These are phyloP conservation scores for Yamadazyma diospyri DNA, from an alignment of 1,139 yeast species.

Conservation along the genomic window DNA sequence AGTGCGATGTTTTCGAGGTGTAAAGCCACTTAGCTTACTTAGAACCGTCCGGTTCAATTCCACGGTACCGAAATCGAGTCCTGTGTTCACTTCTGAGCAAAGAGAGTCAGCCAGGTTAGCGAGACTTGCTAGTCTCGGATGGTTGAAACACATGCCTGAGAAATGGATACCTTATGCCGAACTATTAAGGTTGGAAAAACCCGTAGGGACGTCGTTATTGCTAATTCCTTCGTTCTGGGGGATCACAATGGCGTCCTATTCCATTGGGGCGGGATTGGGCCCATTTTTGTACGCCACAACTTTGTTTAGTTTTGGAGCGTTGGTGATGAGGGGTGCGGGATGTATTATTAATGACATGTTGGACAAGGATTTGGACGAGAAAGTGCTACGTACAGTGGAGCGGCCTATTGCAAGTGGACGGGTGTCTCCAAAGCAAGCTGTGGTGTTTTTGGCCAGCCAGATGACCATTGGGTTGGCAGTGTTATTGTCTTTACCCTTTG, in stretches of 20 bases:
- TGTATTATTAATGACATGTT: conserved; percentile 90
- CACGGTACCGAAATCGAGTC: background rate
- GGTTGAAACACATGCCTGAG: conserved; percentile 62
- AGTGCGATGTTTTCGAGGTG: no score
- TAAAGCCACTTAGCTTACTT: no score
- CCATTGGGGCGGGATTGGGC: conserved; percentile 62
- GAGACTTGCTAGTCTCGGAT: conserved; percentile 57
- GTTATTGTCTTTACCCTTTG: conserved; percentile 67
- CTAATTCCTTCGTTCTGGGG: conserved; percentile 81
- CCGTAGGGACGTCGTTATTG: conserved; percentile 85
- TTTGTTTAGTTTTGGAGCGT: conserved; percentile 77
- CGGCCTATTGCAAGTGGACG: conserved; percentile 91
- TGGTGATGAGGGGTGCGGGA: conserved; percentile 97
- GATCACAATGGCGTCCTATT: conserved; percentile 80
- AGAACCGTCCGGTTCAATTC: conserved; percentile 1
- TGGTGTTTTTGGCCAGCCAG: conserved; percentile 71
- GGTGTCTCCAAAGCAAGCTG: conserved; percentile 69
- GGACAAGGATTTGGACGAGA: conserved; percentile 77
- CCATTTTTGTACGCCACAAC: conserved; percentile 50
- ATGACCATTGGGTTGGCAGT: conserved; percentile 74
- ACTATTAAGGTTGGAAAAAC: conserved; percentile 86
- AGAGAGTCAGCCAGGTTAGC: conserved; percentile 53
- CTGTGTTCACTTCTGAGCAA: conserved; percentile 54
- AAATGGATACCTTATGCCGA: conserved; percentile 87
- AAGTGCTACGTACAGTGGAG: conserved; percentile 83